These are phyloP conservation scores for Odonthalia washingtoniensis DNA, from an alignment of 31 red algal genomes.

Conservation along the genomic window DNA sequence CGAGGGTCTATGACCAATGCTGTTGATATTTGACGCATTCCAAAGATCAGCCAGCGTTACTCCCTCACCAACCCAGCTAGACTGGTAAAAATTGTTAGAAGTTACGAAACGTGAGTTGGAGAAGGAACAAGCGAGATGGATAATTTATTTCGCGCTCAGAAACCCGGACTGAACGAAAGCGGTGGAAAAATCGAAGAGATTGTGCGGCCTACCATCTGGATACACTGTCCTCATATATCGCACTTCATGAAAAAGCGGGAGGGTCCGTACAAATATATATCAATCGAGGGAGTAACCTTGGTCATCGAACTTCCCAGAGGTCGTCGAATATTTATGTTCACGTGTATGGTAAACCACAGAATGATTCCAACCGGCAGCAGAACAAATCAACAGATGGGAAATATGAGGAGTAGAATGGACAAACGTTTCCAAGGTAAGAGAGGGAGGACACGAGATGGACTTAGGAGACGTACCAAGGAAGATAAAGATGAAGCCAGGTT, in stretches of 20 bases:
- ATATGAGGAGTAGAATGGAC: too few relatives aligned
- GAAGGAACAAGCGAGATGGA: neutral
- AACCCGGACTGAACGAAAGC: neutral
- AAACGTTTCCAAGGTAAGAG: too few relatives aligned
- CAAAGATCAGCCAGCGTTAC: neutral
- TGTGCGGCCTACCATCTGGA: neutral
- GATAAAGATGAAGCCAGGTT: too few relatives aligned
- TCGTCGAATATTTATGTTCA: neutral
- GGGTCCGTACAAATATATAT: neutral
- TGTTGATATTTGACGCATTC: neutral
- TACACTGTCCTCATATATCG: neutral
- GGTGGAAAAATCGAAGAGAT: neutral
- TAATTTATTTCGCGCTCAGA: neutral
- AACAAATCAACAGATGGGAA: too few relatives aligned
- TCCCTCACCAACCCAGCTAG: neutral
- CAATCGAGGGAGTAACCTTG: neutral
- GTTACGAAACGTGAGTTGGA: neutral
- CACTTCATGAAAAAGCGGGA: neutral
- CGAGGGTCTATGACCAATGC: too few relatives aligned
- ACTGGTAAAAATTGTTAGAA: neutral
- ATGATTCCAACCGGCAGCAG: too few relatives aligned
- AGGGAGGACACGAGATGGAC: too few relatives aligned
- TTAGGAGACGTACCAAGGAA: too few relatives aligned
- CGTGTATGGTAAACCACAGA: neutral
- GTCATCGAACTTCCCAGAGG: neutral